These are phyloP conservation scores for Pseudogymnoascus sp. DNA, from an alignment of 2,329 filamentous ascomycete genomes.

Conservation along the genomic window DNA sequence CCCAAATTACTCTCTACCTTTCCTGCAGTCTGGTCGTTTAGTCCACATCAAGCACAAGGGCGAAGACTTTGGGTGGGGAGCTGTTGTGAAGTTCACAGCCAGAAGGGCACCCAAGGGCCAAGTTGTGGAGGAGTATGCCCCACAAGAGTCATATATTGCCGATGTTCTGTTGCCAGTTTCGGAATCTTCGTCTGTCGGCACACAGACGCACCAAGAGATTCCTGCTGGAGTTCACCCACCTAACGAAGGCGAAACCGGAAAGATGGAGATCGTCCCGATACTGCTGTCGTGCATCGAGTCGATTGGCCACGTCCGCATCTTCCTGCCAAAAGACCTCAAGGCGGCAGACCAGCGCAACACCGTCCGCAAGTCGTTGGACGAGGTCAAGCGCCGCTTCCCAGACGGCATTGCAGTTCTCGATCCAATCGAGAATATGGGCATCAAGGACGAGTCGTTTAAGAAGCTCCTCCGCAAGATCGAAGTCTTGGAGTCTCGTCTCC, in stretches of 20 bases:
- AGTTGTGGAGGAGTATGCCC: conserved; percentile 57
- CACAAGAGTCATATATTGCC: conserved; percentile 73
- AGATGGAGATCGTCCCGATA: conserved; percentile 79
- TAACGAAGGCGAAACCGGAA: conserved; percentile 55
- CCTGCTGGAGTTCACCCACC: conserved; percentile 56
- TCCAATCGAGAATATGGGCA: conserved; percentile 93
- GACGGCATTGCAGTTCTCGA: conserved; percentile 86
- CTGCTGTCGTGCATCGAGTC: conserved; percentile 78
- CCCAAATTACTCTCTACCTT: conserved; percentile 77
- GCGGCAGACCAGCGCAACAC: conserved; percentile 61
- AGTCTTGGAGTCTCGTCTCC: conserved; percentile 81
- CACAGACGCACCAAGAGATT: conserved; percentile 58
- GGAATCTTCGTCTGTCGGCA: conserved; percentile 43
- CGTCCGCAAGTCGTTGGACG: conserved; percentile 61
- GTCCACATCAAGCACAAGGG: conserved; percentile 77
- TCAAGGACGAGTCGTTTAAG: conserved; percentile 88
- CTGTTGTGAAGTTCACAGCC: conserved; percentile 66
- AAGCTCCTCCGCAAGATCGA: conserved; percentile 93
- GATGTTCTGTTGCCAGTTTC: conserved; percentile 70
- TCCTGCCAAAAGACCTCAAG: conserved; percentile 71
- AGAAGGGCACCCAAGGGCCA: conserved; percentile 61
- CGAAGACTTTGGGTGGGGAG: conserved; percentile 90
- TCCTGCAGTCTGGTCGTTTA: conserved; percentile 79
- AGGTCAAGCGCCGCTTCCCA: conserved; percentile 81
- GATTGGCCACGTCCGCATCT: conserved; percentile 77